Conservation (phyloP, 1,284 basidiomycete genomes). For the Apiotrichum mycotoxinovorans region DNA sequence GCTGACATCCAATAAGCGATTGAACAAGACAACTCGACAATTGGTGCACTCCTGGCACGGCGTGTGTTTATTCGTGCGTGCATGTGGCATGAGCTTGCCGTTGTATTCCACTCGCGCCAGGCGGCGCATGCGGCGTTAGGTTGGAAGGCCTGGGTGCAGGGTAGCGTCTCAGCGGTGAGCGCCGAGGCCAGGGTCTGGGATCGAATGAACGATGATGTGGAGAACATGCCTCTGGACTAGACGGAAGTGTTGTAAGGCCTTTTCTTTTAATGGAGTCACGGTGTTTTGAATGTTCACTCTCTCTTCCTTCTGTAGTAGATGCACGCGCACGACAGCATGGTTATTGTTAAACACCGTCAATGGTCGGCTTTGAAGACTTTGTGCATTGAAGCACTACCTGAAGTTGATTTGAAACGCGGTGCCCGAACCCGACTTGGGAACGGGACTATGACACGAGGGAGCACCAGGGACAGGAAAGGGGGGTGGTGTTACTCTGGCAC, state of each 20-base stretch:
- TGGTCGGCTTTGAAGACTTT: too few relatives aligned
- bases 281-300: not conserved
- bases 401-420: too few relatives aligned
- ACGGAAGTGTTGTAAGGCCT: not conserved
- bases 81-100: conserved; percentile 86
- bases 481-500: too few relatives aligned
- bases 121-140: conserved; percentile 72
- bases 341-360: too few relatives aligned
- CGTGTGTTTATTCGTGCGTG: conserved; percentile 80
- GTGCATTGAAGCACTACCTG: too few relatives aligned
- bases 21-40: conserved; percentile 50
- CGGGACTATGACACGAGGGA: too few relatives aligned
- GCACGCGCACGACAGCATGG: not conserved
- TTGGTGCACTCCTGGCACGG: conserved; percentile 64
- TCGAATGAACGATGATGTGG: conserved; percentile 64
- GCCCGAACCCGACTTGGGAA: too few relatives aligned
- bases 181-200: conserved; percentile 67
- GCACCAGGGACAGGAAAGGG: too few relatives aligned
- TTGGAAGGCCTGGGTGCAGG: conserved; percentile 65
- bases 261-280: not conserved
- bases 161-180: conserved; percentile 65
- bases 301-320: not conserved
- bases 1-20: conserved; percentile 29
- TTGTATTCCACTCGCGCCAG: conserved; percentile 81
- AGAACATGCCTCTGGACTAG: conserved; percentile 79